A percentile compares a stretch with the other conserved stretches of the same genome.
These are phyloP conservation scores for Penicillium tannophilum DNA, from an alignment of 495 filamentous ascomycete species.

Conservation along the genomic window DNA sequence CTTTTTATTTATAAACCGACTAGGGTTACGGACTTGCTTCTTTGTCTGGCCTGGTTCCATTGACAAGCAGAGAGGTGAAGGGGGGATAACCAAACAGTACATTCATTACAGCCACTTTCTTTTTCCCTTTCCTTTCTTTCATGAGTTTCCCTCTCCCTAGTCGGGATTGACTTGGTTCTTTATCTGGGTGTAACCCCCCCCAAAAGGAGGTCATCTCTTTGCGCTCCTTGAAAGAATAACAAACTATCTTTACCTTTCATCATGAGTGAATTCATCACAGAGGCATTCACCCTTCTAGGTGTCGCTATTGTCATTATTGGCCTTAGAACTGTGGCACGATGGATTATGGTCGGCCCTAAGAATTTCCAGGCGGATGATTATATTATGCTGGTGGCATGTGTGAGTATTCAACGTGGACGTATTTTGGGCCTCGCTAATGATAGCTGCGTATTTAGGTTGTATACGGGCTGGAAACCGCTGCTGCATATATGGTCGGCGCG, in stretches of 20 bases:
- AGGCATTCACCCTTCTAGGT: slow-evolving; percentile 55
- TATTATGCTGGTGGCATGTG: slow-evolving; percentile 58
- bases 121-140: slow-evolving; percentile 5
- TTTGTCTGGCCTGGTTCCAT: slow-evolving; percentile 33
- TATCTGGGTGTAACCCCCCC: slow-evolving; percentile 24
- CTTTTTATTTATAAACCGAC: slow-evolving; percentile 28
- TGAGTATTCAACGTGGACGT: slow-evolving; percentile 29
- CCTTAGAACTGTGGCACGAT: slow-evolving; percentile 52
- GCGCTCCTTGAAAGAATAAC: slow-evolving; percentile 1
- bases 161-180: slow-evolving; percentile 25
- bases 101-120: neutral
- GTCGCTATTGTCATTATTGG: slow-evolving; percentile 52
- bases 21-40: slow-evolving; percentile 18
- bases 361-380: slow-evolving; percentile 60
- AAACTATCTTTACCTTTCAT: neutral
- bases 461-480: slow-evolving; percentile 44
- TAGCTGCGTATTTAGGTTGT: slow-evolving; percentile 30
- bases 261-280: slow-evolving; percentile 46
- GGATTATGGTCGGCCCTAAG: slow-evolving; percentile 50
- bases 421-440: slow-evolving; percentile 1
- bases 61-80: slow-evolving; percentile 21
- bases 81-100: neutral
- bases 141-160: neutral
- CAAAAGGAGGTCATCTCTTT: neutral
- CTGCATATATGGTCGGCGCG: slow-evolving; percentile 50